phyloP scores from a whole-genome alignment of 75 land plant genomes.

The Pseudotsuga menziesii region DNA sequence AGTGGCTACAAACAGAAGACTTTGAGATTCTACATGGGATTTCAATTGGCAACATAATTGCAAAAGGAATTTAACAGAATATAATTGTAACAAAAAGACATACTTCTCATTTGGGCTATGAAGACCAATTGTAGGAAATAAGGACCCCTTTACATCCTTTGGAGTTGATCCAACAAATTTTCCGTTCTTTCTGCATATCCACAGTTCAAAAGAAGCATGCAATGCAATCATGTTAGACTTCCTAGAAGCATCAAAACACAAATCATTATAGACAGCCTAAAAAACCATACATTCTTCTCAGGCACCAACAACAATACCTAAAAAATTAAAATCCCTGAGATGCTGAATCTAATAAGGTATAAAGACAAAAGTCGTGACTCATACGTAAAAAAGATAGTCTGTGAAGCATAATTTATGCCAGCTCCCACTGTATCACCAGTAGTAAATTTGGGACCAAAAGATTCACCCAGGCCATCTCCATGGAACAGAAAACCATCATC shows the following conservation, averaged over 20 bases:
- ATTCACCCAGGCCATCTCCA: slow-evolving; percentile 59
- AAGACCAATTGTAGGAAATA: slow-evolving; percentile 90
- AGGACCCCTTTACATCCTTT: slow-evolving; percentile 69
- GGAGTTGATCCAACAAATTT: slow-evolving; percentile 45
- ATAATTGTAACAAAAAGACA: neutral
- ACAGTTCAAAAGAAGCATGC: neutral
- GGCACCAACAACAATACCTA: neutral
- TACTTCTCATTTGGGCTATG: slow-evolving; percentile 97
- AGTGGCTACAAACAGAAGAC: too few species aligned
- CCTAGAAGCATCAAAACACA: neutral
- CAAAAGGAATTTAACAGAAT: neutral
- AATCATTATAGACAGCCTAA: neutral
- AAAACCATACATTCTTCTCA: neutral
- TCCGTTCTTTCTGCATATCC: slow-evolving; percentile 70
- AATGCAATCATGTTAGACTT: neutral
- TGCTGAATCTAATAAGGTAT: neutral
- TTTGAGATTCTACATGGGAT: neutral
- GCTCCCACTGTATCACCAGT: slow-evolving; percentile 86
- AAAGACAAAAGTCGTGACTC: slow-evolving; percentile 16
- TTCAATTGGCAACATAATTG: neutral
- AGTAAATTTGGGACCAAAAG: slow-evolving; percentile 78
- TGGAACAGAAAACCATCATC: slow-evolving; percentile 92
- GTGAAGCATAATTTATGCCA: slow-evolving; percentile 94
- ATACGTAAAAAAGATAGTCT: slow-evolving; percentile 94
- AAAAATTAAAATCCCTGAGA: neutral